phyloP scores from a whole-genome alignment of 768 basidiomycete genomes.

The Lentinula raphanica region DNA sequence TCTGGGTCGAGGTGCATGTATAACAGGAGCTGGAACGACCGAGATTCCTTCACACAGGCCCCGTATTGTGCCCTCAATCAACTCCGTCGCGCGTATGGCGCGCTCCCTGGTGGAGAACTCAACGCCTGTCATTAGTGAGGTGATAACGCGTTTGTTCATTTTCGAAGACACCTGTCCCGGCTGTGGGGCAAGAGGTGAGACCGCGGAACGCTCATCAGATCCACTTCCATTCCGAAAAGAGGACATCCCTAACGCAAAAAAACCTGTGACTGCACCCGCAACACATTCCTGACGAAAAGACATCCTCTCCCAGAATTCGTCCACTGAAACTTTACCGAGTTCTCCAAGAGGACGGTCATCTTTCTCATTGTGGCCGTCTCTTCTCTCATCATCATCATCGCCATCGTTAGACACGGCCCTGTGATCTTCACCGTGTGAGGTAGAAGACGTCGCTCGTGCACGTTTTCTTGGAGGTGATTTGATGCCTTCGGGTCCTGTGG shows the following conservation, averaged over 20 bases:
- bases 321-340: slow-evolving; percentile 52
- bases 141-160: slow-evolving; percentile 66
- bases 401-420: slow-evolving; percentile 17
- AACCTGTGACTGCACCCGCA: slow-evolving; percentile 86
- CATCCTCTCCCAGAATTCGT: slow-evolving; percentile 98
- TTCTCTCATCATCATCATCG: slow-evolving; percentile 18
- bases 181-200: slow-evolving; percentile 45
- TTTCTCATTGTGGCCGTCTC: slow-evolving; percentile 16
- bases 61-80: slow-evolving; percentile 61
- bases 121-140: slow-evolving; percentile 63
- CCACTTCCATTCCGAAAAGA: slow-evolving; percentile 9
- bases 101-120: slow-evolving; percentile 71
- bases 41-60: slow-evolving; percentile 66
- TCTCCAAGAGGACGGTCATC: slow-evolving; percentile 45
- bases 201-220: slow-evolving; percentile 17
- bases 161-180: slow-evolving; percentile 60
- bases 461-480: slow-evolving; percentile 63
- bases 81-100: slow-evolving; percentile 63
- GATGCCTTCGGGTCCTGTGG: slow-evolving; percentile 51
- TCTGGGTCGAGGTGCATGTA: slow-evolving; percentile 5
- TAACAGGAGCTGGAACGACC: slow-evolving; percentile 16
- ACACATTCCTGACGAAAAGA: slow-evolving; percentile 93
- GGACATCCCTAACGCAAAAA: slow-evolving; percentile 66
- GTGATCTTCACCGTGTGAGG: slow-evolving; percentile 18
- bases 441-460: slow-evolving; percentile 28